phyloP scores from a whole-genome alignment of 306 rosid species.

The Citrullus amarus region DNA sequence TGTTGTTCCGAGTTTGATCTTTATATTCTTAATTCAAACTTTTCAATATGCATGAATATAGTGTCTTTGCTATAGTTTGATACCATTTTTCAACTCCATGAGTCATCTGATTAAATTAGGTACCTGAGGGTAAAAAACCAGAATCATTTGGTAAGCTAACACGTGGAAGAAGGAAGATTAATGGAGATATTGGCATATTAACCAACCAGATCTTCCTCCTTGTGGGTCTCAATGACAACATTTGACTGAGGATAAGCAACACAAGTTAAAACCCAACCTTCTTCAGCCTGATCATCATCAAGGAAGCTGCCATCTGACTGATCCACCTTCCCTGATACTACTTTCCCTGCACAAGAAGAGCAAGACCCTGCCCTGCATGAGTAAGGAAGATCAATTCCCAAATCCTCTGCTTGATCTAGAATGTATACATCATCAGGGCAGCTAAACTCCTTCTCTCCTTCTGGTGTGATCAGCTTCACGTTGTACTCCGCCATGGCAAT shows the following conservation, averaged over 20 bases:
- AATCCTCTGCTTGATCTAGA: slow-evolving; percentile 56
- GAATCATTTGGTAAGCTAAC: too few relatives aligned
- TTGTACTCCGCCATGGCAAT: slow-evolving; percentile 50
- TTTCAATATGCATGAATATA: too few relatives aligned
- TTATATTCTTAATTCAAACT: too few relatives aligned
- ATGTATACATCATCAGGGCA: slow-evolving; percentile 55
- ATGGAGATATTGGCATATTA: too few relatives aligned
- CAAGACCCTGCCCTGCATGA: slow-evolving; percentile 91
- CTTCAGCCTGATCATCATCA: slow-evolving; percentile 44
- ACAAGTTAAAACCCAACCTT: slow-evolving; percentile 60
- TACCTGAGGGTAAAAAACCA: too few relatives aligned
- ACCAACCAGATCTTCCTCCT: slow-evolving; percentile 42
- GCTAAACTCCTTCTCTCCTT: slow-evolving; percentile 28
- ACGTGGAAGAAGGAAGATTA: too few relatives aligned
- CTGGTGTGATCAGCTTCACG: slow-evolving; percentile 55
- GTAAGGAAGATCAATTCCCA: slow-evolving; percentile 57
- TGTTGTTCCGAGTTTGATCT: too few relatives aligned
- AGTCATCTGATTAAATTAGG: too few relatives aligned
- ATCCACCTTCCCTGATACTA: slow-evolving; percentile 32
- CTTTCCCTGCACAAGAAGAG: slow-evolving; percentile 66
- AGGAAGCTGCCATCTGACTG: slow-evolving; percentile 70
- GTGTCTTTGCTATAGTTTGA: too few relatives aligned
- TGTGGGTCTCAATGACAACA: slow-evolving; percentile 63
- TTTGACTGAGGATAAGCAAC: slow-evolving; percentile 51
- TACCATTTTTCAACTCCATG: too few relatives aligned